A percentile compares a stretch with the other conserved stretches of the same genome.
Evolutionary conservation across 768 basidiomycete genomes (phyloP).

Genomic region (Suillus spraguei): DNA sequence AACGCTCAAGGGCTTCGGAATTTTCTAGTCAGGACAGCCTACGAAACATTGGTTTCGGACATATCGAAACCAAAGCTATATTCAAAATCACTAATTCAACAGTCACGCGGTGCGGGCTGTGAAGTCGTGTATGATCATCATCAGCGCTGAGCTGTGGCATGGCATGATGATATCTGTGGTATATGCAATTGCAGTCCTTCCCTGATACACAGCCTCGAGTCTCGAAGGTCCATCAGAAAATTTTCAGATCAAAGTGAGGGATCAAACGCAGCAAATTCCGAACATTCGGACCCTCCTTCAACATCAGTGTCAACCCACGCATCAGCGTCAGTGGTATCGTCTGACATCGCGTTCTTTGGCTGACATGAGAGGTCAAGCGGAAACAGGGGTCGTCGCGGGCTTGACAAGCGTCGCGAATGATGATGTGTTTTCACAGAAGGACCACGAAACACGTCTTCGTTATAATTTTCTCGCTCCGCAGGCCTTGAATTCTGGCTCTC

Average conservation of each 20-base stretch:
- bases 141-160: not conserved
- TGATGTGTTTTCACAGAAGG: not conserved
- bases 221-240: slow-evolving; percentile 6
- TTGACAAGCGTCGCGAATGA: slow-evolving; percentile 3
- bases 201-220: not conserved
- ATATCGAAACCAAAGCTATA: not conserved
- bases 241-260: not conserved
- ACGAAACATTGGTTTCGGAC: not conserved
- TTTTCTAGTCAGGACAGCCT: not conserved
- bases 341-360: slow-evolving; percentile 4
- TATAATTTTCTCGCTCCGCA: slow-evolving; percentile 16
- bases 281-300: slow-evolving; percentile 31
- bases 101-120: not conserved
- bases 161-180: not conserved
- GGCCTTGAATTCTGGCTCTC: slow-evolving; percentile 17
- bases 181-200: no score
- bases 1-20: not conserved
- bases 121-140: not conserved
- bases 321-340: slow-evolving; percentile 27
- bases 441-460: slow-evolving; percentile 22
- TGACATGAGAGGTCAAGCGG: slow-evolving; percentile 14
- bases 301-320: slow-evolving; percentile 44
- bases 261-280: slow-evolving; percentile 19
- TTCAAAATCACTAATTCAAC: not conserved
- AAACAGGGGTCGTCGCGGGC: slow-evolving; percentile 12